Evolutionary conservation across 345 rosid species (phyloP).

Genomic region (Orychophragmus violaceus): DNA sequence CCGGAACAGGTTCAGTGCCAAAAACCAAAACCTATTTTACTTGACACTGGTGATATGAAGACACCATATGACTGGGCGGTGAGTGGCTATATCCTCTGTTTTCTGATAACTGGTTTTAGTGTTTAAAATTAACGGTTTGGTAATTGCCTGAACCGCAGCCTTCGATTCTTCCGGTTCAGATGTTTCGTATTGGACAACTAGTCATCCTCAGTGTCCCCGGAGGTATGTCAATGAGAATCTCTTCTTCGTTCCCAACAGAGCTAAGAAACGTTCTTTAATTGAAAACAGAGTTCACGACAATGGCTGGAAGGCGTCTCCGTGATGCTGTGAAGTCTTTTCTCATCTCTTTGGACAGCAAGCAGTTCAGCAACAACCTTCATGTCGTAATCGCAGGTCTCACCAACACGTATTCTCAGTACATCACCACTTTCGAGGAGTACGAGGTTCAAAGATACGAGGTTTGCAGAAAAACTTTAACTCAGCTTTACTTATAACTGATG

Average conservation of each 20-base stretch:
- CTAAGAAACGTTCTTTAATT: neutral
- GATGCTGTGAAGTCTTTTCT: conserved; percentile 55
- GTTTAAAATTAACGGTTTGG: neutral
- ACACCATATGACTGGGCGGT: conserved; percentile 96
- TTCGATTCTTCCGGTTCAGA: conserved; percentile 88
- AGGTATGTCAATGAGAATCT: conserved; percentile 44
- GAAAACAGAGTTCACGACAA: conserved; percentile 63
- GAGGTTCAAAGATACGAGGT: conserved; percentile 96
- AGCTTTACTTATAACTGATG: neutral
- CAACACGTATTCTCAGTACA: conserved; percentile 68
- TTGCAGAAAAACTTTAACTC: neutral
- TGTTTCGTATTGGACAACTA: conserved; percentile 77
- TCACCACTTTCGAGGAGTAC: conserved; percentile 88
- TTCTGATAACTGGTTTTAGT: neutral
- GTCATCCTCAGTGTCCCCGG: conserved; percentile 91
- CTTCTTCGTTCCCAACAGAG: no score
- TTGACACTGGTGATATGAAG: conserved; percentile 98
- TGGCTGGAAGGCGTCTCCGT: conserved; percentile 99
- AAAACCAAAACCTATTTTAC: conserved; percentile 87
- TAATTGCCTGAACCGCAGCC: conserved; percentile 48
- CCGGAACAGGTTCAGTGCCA: conserved; percentile 73
- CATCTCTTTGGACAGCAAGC: conserved; percentile 25
- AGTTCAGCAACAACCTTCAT: conserved; percentile 38
- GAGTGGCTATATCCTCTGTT: conserved; percentile 30
- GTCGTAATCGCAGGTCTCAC: conserved; percentile 38